These are phyloP conservation scores for Talaromyces sp. DNA, from an alignment of 2,329 filamentous ascomycete species.

Conservation along the genomic window DNA sequence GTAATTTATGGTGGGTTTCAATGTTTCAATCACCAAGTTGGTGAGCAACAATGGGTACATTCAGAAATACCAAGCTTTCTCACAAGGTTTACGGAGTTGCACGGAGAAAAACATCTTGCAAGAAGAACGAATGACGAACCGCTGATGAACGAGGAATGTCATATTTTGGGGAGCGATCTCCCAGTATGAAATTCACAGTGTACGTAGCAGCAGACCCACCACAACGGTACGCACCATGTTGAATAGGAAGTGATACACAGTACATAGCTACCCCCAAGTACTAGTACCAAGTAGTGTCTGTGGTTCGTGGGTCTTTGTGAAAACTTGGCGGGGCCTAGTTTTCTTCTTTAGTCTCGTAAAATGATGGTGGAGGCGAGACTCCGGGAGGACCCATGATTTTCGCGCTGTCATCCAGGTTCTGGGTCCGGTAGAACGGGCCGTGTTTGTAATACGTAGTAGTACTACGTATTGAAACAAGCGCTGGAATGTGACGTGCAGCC, in stretches of 20 bases:
- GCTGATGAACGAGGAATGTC: not conserved
- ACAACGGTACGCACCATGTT: not conserved
- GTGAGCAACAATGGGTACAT: not conserved
- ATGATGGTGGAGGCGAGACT: not conserved
- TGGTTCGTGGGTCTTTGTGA: not conserved
- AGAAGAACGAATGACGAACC: not conserved
- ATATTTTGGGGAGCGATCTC: not conserved
- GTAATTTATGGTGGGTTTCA: not conserved
- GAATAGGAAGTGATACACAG: not conserved
- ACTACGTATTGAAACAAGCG: not conserved
- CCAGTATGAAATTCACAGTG: not conserved
- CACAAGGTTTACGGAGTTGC: not conserved
- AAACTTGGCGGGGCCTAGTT: not conserved
- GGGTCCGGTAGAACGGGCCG: slow-evolving; percentile 8
- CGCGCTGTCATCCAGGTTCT: not conserved
- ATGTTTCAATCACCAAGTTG: not conserved
- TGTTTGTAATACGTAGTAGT: not conserved
- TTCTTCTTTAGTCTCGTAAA: not conserved
- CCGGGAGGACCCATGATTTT: not conserved
- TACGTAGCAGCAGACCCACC: not conserved
- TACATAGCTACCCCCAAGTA: not conserved
- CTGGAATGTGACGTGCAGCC: slow-evolving; percentile 6
- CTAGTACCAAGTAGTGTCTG: not conserved
- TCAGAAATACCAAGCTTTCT: not conserved
- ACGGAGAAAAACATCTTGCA: not conserved